These are phyloP conservation scores for Monosporascus sp. DNA, from an alignment of 2,329 filamentous ascomycete species.

Conservation along the genomic window DNA sequence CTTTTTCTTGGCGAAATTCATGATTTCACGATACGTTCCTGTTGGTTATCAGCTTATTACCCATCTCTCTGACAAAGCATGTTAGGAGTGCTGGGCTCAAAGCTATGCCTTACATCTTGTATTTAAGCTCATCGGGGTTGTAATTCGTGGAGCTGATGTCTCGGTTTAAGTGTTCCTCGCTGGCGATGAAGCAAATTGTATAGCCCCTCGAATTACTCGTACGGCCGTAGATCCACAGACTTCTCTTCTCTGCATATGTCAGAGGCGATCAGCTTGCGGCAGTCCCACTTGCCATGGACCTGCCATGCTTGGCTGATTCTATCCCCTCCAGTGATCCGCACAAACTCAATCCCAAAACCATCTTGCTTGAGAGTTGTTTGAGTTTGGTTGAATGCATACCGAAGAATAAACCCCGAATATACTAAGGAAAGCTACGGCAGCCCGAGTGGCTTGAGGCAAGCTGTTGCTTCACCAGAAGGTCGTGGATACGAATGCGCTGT, in stretches of 20 bases:
- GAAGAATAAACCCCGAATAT: no score
- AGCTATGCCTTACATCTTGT: slow-evolving; percentile 5
- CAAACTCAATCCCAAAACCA: slow-evolving; percentile 5
- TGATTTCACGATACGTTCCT: no score
- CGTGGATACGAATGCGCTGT: no score
- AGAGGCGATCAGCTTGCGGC: slow-evolving; percentile 4
- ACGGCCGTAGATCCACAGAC: neutral
- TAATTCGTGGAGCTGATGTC: slow-evolving; percentile 10
- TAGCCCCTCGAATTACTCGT: neutral
- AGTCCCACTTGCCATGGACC: slow-evolving; percentile 6
- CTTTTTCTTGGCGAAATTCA: no score
- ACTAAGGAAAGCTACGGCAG: no score
- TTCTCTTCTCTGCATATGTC: slow-evolving; percentile 2
- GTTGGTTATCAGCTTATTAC: neutral
- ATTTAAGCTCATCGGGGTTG: slow-evolving; percentile 1
- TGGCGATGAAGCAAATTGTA: slow-evolving; percentile 5
- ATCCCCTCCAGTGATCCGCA: slow-evolving; percentile 8
- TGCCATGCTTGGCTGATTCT: slow-evolving; percentile 1
- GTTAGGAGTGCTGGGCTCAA: slow-evolving; percentile 9
- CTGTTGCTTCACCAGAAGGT: no score
- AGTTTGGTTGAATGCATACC: neutral
- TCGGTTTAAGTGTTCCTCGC: slow-evolving; percentile 7
- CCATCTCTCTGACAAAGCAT: neutral
- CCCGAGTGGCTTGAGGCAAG: no score
- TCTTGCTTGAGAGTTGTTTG: neutral